These are phyloP conservation scores for Croton laevigatus DNA, from an alignment of 441 rosid genomes.

Conservation along the genomic window DNA sequence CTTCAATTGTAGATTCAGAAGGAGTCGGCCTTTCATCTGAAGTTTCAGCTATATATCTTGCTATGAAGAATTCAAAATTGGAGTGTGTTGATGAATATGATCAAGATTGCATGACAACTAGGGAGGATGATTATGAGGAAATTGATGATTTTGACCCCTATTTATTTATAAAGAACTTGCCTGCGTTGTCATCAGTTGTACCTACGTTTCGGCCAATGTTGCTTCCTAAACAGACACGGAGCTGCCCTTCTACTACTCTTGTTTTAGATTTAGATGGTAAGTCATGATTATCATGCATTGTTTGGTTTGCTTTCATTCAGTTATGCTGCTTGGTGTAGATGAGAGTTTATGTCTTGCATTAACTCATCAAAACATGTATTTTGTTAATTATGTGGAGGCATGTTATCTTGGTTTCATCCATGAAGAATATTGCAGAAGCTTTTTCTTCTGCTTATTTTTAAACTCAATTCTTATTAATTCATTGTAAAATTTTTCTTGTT, in stretches of 20 bases:
- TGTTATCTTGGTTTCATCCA: neutral
- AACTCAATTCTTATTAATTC: neutral
- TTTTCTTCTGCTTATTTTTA: neutral
- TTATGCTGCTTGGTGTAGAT: constrained; percentile 10
- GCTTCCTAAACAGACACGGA: constrained; percentile 96
- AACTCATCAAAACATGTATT: neutral
- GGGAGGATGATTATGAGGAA: constrained; percentile 74
- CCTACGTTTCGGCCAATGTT: constrained; percentile 88
- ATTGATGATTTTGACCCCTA: constrained; percentile 94
- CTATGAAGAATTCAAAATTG: constrained; percentile 95
- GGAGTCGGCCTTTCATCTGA: constrained; percentile 60
- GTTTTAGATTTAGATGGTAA: constrained; percentile 97
- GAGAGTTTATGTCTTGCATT: neutral
- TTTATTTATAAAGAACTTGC: constrained; percentile 87
- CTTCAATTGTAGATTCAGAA: constrained; percentile 45
- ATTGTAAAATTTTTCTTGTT: neutral
- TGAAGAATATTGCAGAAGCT: neutral
- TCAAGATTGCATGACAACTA: constrained; percentile 70
- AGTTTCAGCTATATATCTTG: constrained; percentile 91
- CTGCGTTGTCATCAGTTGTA: constrained; percentile 76
- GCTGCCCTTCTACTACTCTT: constrained; percentile 92
- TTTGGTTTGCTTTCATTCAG: constrained; percentile 6
- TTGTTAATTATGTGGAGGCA: neutral
- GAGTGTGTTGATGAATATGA: constrained; percentile 86
- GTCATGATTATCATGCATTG: constrained; percentile 11